Conservation (phyloP, 768 basidiomycete species). For the Podaxis rugospora region DNA sequence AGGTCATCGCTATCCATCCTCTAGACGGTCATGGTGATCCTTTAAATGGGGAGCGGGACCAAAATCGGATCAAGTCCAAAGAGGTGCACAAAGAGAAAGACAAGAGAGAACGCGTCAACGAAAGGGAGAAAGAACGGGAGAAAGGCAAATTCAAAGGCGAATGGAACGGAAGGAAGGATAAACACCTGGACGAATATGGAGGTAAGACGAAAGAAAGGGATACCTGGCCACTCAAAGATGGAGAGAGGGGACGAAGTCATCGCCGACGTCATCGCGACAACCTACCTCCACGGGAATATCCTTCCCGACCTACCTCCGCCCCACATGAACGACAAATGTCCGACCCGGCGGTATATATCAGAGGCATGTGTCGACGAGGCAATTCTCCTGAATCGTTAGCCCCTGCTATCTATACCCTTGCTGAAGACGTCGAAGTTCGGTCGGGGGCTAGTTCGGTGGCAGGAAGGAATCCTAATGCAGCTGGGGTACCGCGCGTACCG, state of each 20-base stretch:
- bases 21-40: neutral
- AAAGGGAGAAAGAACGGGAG: neutral
- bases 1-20: slow-evolving; percentile 6
- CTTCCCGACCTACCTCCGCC: neutral
- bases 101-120: neutral
- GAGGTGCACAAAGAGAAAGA: neutral
- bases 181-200: slow-evolving; percentile 2
- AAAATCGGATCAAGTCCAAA: neutral
- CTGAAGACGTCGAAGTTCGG: slow-evolving; percentile 3
- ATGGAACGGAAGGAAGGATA: slow-evolving; percentile 10
- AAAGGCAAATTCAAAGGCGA: neutral
- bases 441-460: neutral
- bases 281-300: neutral
- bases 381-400: slow-evolving; percentile 1
- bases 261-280: neutral
- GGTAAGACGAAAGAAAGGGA: slow-evolving; percentile 9
- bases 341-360: neutral
- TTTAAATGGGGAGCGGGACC: neutral
- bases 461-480: neutral
- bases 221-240: slow-evolving; percentile 5
- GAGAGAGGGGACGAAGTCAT: neutral
- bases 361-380: neutral
- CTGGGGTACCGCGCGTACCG: neutral
- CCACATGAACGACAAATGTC: slow-evolving; percentile 1
- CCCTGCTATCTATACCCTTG: slow-evolving; percentile 1